Evolutionary conservation across 208 protist species (phyloP).

Genomic region (Acanthamoeba lugdunensis): DNA sequence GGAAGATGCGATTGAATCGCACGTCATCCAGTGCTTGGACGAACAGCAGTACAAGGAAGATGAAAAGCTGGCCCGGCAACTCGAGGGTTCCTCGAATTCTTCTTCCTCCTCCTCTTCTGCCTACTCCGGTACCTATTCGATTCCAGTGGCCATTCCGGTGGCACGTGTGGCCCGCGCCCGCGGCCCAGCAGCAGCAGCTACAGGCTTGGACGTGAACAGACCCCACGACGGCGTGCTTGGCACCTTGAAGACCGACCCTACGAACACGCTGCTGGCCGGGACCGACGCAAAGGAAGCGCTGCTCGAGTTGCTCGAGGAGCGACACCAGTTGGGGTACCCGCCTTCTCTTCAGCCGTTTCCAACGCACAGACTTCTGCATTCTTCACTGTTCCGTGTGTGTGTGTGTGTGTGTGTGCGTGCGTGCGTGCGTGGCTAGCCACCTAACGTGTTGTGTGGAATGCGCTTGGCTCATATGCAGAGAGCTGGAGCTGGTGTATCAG

Average conservation of each 20-base stretch:
- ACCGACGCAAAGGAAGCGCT: background rate
- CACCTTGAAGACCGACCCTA: conserved; percentile 8
- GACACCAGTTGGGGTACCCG: conserved; percentile 11
- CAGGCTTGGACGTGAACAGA: background rate
- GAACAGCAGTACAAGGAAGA: conserved; percentile 29
- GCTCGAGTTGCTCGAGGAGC: conserved; percentile 1
- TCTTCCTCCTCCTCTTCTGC: background rate
- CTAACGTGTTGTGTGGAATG: background rate
- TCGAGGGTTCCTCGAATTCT: background rate
- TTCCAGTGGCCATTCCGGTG: no score
- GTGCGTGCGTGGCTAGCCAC: background rate
- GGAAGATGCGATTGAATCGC: background rate
- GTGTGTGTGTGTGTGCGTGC: background rate
- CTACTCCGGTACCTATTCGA: background rate
- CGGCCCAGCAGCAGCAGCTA: background rate
- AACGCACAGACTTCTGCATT: background rate
- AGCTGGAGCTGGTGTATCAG: conserved; percentile 54
- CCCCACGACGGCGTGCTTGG: background rate
- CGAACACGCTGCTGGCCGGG: background rate
- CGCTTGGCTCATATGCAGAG: background rate
- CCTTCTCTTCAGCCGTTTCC: background rate
- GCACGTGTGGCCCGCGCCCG: background rate
- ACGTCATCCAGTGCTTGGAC: conserved; percentile 1
- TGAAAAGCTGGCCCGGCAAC: conserved; percentile 25
- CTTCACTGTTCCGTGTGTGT: background rate